A percentile compares a stretch with the other conserved stretches of the same genome.
phyloP scores from a whole-genome alignment of 768 basidiomycete species.

The Astraeus odoratus region DNA sequence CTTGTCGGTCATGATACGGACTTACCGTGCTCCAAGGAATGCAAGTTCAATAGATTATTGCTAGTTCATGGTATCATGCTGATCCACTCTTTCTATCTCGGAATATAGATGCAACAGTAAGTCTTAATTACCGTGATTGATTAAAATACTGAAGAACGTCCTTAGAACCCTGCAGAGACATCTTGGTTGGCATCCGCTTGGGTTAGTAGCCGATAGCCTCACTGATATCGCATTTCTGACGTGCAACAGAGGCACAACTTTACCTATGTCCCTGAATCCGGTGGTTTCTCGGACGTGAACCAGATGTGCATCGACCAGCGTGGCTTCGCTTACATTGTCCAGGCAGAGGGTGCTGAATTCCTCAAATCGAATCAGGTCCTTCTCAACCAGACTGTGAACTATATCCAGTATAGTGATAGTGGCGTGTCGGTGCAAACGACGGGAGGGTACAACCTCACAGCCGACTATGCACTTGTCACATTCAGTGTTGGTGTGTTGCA shows the following conservation, averaged over 20 bases:
- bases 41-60: conserved; percentile 9
- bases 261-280: conserved; percentile 42
- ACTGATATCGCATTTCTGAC: conserved; percentile 2
- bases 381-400: conserved; percentile 44
- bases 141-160: conserved; percentile 27
- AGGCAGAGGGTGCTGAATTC: conserved; percentile 51
- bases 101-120: conserved; percentile 23
- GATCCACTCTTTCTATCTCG: neutral
- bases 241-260: conserved; percentile 50
- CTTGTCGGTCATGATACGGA: neutral
- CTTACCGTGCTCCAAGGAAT: conserved; percentile 20
- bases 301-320: conserved; percentile 51
- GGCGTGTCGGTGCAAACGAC: conserved; percentile 42
- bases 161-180: conserved; percentile 54
- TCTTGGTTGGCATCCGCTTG: conserved; percentile 60
- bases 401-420: conserved; percentile 37
- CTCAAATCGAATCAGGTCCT: conserved; percentile 39
- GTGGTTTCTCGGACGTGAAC: conserved; percentile 54
- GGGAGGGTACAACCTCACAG: conserved; percentile 37
- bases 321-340: conserved; percentile 52
- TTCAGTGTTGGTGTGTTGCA: conserved; percentile 70
- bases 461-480: conserved; percentile 56
- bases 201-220: conserved; percentile 32
- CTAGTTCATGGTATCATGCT: neutral
- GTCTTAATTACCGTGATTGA: neutral